Evolutionary conservation across 2,329 filamentous ascomycete genomes (phyloP), one percentile per base, ranked within the genome.

Genomic region (Alternaria sp.): DNA sequence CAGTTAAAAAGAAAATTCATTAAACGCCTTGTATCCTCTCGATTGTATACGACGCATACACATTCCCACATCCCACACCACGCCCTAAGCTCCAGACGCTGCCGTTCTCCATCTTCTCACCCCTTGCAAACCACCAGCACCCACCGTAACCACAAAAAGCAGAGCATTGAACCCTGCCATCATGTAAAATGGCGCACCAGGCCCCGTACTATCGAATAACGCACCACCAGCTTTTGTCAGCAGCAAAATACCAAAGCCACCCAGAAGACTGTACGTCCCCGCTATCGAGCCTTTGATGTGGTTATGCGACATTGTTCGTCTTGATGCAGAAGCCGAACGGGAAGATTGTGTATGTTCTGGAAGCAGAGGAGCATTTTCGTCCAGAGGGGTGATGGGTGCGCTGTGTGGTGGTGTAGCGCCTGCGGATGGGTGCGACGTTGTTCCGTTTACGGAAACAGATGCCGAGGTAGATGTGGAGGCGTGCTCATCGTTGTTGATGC

Each of bases 261-360:
- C 95, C 55, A 90, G 93, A 62, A 97, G 86, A 52, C 91, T 96
- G 78, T 99, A 99, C 1, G 97, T 89, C 2, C 95, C 95, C 0
- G 95, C 94, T 66, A 99, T 95, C 13, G 92, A 94, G 11, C 95
- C 95, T 80, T 98, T 98, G 52, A 98, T 85, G 44, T 85, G 79
- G n/a, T 82, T 79, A 46, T 82, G 72, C 24, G 78, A 55, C 14
- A 39, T 14, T 0, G 44, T n/a, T 36, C 44, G 42, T 13, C 37
- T 41, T 2, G 39, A 54, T 1, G 33, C 33, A 5, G 56, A 49
- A 9, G 51, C 51, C 8, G 37, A 42, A 24, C 51, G 51, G 8
- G 44, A 39, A 4, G 40, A 46, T 14, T 40, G 48, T 65, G 31
- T 62, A 48, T 21, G 49, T 54, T 66, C 60, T 8, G 58, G 66